Base-by-base conservation (phyloP, 2,329 filamentous ascomycete species). In the Fusarium abutilonis region DNA sequence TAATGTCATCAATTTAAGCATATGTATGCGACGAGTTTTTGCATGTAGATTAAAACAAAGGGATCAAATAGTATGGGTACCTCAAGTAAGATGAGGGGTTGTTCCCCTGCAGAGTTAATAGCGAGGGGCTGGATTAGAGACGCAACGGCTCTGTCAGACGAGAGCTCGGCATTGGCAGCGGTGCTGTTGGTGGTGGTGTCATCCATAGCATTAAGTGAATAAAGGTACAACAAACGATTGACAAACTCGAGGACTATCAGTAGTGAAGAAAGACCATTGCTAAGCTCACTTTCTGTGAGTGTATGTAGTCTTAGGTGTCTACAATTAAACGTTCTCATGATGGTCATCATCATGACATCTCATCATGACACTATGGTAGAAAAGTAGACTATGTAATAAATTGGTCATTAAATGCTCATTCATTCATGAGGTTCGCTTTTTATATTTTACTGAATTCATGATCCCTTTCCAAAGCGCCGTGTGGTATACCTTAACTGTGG, bases 181-280 rank as follows among this genome's bases (percentile, higher is more conserved):
- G 86, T 89, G 51, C 72, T 91, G 69, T 72, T 91, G 52, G 75
- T 87, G 35, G 87, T 87, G 77, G 81, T 90, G 34, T 81, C 82
- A 52, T 87, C 88, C 7, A 80, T 90, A 23, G 86, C 88, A 5
- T 65, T 90, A 73, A 89, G 86, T 23, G 87, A 90, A 78, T 79
- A 78, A 38, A 90, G 90, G 76, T 90, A 91, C 69, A 86, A 90
- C 73, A 81, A 85, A 74, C 77, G 78, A 49, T 90, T 23, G 21
- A 85, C 0, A 77, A 87, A 60, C 78, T 84, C 36, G 83, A 85
- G 74, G 87, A 89, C 60, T 90, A 91, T 69, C 81, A 86, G 70
- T 78, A 83, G 72, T 90, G 88, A 88, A 89, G 89, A 79, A 77
- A 79, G 74, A 83, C 86, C 68, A 89, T 86, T 15, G 86, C 86